Percentiles rank a stretch among this genome's conserved stretches.
Conservation (phyloP, 163 green algal genomes). For the Prototheca stagnorum region DNA sequence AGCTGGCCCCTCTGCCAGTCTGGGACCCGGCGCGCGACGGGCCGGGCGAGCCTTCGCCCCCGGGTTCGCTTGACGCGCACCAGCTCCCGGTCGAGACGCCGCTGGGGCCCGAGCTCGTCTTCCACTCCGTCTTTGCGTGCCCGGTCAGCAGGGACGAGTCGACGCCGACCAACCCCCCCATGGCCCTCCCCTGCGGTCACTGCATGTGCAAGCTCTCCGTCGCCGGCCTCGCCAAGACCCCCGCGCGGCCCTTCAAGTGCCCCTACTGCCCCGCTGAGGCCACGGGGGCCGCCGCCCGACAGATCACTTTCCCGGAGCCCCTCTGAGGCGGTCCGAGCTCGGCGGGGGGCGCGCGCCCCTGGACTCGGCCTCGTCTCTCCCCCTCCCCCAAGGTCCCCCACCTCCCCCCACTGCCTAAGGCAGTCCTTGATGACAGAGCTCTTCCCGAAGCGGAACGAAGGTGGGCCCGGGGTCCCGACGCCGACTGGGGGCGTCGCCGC, state of each 20-base stretch:
- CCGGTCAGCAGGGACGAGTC: slow-evolving; percentile 63
- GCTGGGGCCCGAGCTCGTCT: slow-evolving; percentile 75
- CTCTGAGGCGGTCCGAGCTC: no score
- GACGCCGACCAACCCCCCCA: slow-evolving; percentile 70
- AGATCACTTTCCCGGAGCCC: slow-evolving; percentile 54
- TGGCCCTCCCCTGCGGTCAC: slow-evolving; percentile 88
- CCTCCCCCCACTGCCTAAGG: slow-evolving; percentile 45
- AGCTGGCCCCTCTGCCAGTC: no score
- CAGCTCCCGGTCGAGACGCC: slow-evolving; percentile 84
- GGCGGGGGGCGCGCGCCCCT: neutral
- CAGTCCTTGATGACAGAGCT: neutral
- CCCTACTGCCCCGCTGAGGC: slow-evolving; percentile 86
- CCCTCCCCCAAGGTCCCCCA: slow-evolving; percentile 25
- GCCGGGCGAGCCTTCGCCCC: no score
- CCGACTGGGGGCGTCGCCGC: no score
- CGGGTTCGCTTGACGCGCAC: slow-evolving; percentile 4
- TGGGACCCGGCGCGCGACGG: no score
- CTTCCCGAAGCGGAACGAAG: neutral
- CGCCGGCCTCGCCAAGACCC: slow-evolving; percentile 60
- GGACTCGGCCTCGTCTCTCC: slow-evolving; percentile 8
- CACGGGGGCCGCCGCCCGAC: slow-evolving; percentile 27
- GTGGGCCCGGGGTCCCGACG: neutral
- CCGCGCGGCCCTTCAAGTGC: slow-evolving; percentile 78
- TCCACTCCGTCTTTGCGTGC: slow-evolving; percentile 88
- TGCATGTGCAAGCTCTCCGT: slow-evolving; percentile 70